Base-by-base conservation (phyloP, 2,329 filamentous ascomycete species). In the Keithomyces neogunnii region DNA sequence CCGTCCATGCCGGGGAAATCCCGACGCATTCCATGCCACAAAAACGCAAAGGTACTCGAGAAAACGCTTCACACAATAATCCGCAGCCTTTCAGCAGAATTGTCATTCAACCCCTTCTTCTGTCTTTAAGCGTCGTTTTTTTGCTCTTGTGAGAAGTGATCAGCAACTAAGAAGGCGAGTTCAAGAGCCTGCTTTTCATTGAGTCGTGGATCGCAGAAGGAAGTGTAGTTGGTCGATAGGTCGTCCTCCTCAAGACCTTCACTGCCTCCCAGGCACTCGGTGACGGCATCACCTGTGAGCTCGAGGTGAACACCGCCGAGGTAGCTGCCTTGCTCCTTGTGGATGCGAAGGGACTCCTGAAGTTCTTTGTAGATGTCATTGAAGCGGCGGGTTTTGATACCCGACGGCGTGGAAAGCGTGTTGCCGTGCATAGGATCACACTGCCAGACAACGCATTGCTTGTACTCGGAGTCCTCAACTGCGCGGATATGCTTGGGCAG, bases 371-470 rank as follows among this genome's bases (percentile, higher is more conserved):
- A 85, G 61, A 99, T 96, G 66, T 93, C 87, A 56, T 81, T 81
- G 75, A 99, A 99, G 51, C 87, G 85, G 13, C 93, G 82, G 2
- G 93, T 99, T 76, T 99, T 99, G 72, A 96, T 82, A 30, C 90
- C 90, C 0, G 80, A 73, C 0, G 81, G 78, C 0, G 88, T 92
- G 26, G 80, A 78, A 43, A 77, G 72, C 38, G 82, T 86, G 70
- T 86, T 86, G 56, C 93, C 93, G 71, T 99, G 93, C 93, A 99
- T 99, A 28, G 93, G 93, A 70, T 99, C 93, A 71, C 92, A 97
- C 72, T 97, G 93, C 92, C 92, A 97, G 60, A 96, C 89, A 3
- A 95, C 89, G 28, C 69, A 71, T 48, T 74, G 68, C 45, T 68
- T 67, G 68, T 82, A 83, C 69, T 84, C 89, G 52, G 87, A 91